Evolutionary conservation across 2,329 filamentous ascomycete genomes (phyloP).

Genomic region (Albifimbria verrucaria): DNA sequence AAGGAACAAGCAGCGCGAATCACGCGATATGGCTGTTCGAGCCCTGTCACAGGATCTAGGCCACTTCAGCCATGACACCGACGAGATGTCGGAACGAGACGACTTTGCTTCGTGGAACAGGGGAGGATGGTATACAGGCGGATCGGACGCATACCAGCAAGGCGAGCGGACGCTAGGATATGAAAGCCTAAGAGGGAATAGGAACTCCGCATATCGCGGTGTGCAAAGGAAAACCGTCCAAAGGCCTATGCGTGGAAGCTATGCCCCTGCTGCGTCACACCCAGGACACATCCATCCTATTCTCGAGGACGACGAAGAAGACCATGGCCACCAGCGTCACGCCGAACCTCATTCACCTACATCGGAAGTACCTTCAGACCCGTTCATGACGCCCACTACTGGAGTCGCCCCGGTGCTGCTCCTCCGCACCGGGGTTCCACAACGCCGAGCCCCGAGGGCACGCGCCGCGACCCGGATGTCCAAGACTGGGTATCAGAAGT

Average conservation of each 20-base stretch:
- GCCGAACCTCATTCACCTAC: constrained; percentile 28
- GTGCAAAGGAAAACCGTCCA: constrained; percentile 31
- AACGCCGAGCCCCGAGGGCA: constrained; percentile 39
- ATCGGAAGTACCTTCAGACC: constrained; percentile 40
- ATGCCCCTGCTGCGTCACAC: constrained; percentile 26
- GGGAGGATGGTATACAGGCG: constrained; percentile 43
- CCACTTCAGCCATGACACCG: constrained; percentile 40
- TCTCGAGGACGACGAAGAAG: constrained; percentile 56
- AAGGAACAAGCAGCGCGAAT: constrained; percentile 29
- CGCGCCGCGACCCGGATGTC: constrained; percentile 46
- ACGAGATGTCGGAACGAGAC: constrained; percentile 45
- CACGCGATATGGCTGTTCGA: constrained; percentile 43
- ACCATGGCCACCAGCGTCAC: constrained; percentile 24
- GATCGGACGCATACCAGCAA: constrained; percentile 39
- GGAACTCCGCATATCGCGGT: constrained; percentile 9
- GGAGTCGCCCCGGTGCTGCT: constrained; percentile 17
- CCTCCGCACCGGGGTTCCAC: constrained; percentile 29
- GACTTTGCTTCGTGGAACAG: constrained; percentile 25
- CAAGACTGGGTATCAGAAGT: constrained; percentile 57
- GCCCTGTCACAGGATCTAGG: constrained; percentile 47
- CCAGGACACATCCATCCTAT: constrained; percentile 53
- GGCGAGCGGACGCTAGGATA: constrained; percentile 44
- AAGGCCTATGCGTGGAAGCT: constrained; percentile 25
- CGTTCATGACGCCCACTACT: constrained; percentile 45
- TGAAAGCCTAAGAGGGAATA: constrained; percentile 42